Conservation (phyloP, 177 flowering plant genomes). For the Vitis hybrid region DNA sequence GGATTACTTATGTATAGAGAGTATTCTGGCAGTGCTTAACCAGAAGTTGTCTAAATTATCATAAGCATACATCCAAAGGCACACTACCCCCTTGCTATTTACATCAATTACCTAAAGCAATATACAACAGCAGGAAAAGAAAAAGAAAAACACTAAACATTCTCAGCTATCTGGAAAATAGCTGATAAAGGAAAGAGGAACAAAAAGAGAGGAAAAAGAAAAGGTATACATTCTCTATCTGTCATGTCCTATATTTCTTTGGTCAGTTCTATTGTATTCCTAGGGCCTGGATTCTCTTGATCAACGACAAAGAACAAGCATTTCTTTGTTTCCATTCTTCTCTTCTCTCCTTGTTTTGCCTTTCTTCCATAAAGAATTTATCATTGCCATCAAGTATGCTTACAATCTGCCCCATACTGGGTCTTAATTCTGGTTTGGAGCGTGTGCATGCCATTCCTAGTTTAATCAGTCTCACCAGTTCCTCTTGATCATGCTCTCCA, state of each 20-base stretch:
- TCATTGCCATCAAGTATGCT: slow-evolving; percentile 84
- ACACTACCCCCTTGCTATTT: slow-evolving; percentile 2
- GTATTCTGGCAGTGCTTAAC: not conserved
- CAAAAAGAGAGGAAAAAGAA: too few relatives aligned
- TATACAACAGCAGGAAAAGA: not conserved
- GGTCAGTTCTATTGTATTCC: slow-evolving; percentile 62
- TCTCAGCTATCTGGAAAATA: too few relatives aligned
- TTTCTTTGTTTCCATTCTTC: slow-evolving; percentile 70
- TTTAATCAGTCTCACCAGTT: slow-evolving; percentile 58
- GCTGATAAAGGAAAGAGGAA: too few relatives aligned
- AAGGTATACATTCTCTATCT: too few relatives aligned
- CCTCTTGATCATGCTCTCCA: slow-evolving; percentile 49
- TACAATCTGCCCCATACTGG: slow-evolving; percentile 76
- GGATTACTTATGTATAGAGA: not conserved
- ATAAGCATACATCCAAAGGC: not conserved
- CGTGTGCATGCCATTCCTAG: slow-evolving; percentile 79
- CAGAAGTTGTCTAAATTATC: not conserved
- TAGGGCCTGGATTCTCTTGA: slow-evolving; percentile 81
- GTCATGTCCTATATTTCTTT: not conserved
- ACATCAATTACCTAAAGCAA: not conserved
- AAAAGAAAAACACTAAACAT: too few relatives aligned
- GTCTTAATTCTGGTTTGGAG: slow-evolving; percentile 63
- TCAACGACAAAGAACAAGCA: slow-evolving; percentile 52
- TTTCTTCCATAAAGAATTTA: slow-evolving; percentile 27
- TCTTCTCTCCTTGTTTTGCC: slow-evolving; percentile 35